Base-by-base conservation (phyloP, 148 eudicot genomes). In the Simmondsia chinensis region DNA sequence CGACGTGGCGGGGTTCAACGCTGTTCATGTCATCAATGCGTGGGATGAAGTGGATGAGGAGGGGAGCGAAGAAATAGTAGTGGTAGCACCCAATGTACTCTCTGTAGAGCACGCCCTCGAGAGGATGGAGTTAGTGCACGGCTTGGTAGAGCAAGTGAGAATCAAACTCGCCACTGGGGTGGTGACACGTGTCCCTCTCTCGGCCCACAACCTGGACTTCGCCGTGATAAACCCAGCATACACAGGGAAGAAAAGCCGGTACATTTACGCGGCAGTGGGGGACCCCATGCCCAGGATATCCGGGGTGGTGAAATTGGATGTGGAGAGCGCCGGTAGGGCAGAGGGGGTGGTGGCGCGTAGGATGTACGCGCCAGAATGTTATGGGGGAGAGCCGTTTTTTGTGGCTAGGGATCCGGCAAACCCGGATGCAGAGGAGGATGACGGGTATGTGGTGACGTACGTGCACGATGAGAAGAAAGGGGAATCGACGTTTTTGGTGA, bases 301-400 rank as follows among this genome's bases (percentile, higher is more conserved):
- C 2, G 87, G 94, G 12, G 57, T 79, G 7, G 83, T 73, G 26
- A 83, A 83, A 56, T 27, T 83, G 9, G 94, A 83, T 42, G 30
- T 79, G 9, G 64, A 76, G 10, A 40, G 46, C 27, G 38, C 62
- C 1, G 68, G 59, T 9, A 50, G 52, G 0, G 58, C 54, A 2
- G 78, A 76, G 15, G 57, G 76, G 54, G 43, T 52, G 12, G 76
- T 73, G 33, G 83, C 76, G 0, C 54, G 60, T 14, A 63, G 75
- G 35, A 47, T 71, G 59, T 83, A 44, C 21, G 76, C 57, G 14
- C 59, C 58, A 0, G 65, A 72, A 1, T 70, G 81, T 44, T 73
- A 50, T 9, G 87, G 81, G 0, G 83, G 94, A 1, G 87, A 83
- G 58, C 80, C 94, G 2, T 79, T 70, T 42, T 83, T 79, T 24